A percentile compares a stretch with the other conserved stretches of the same genome.
Evolutionary conservation across 2,329 filamentous ascomycete species (phyloP).

Genomic region (Colletotrichum sidae): DNA sequence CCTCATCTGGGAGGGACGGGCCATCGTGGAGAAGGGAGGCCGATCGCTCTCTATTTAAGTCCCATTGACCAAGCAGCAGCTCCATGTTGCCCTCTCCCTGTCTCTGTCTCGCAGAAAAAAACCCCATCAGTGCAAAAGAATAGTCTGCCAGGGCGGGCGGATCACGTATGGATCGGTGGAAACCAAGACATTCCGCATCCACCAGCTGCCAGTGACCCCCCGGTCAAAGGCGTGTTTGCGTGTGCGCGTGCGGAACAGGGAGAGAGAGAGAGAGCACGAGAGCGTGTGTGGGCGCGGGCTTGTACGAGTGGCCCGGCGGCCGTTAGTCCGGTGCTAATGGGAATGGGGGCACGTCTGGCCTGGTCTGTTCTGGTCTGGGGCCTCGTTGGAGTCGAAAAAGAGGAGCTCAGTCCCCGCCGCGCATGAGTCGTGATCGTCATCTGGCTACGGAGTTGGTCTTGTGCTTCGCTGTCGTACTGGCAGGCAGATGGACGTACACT

Average conservation of each 20-base stretch:
- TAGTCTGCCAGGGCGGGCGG: neutral
- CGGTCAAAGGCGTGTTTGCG: too few species aligned
- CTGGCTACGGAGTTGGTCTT: constrained; percentile 8
- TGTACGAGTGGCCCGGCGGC: constrained; percentile 10
- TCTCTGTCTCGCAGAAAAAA: neutral
- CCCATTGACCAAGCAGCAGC: neutral
- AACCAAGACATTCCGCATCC: constrained; percentile 19
- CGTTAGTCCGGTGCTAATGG: neutral
- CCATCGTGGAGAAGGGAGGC: constrained; percentile 12
- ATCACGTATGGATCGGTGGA: constrained; percentile 14
- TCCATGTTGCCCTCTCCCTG: neutral
- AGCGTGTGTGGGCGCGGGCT: too few species aligned
- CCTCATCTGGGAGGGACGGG: neutral
- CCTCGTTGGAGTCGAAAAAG: too few species aligned
- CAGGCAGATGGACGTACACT: neutral
- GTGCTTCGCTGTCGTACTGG: neutral
- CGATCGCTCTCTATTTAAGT: constrained; percentile 24
- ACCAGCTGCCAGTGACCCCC: constrained; percentile 2
- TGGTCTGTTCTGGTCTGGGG: neutral
- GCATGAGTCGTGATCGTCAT: constrained; percentile 27
- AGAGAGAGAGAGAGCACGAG: too few species aligned
- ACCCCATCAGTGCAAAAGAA: neutral
- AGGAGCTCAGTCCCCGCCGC: constrained; percentile 17
- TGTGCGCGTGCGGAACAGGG: neutral
- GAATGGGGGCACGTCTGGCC: constrained; percentile 9